These are phyloP conservation scores for Trichoderma cornu-damae DNA, from an alignment of 2,329 filamentous ascomycete species.

Conservation along the genomic window DNA sequence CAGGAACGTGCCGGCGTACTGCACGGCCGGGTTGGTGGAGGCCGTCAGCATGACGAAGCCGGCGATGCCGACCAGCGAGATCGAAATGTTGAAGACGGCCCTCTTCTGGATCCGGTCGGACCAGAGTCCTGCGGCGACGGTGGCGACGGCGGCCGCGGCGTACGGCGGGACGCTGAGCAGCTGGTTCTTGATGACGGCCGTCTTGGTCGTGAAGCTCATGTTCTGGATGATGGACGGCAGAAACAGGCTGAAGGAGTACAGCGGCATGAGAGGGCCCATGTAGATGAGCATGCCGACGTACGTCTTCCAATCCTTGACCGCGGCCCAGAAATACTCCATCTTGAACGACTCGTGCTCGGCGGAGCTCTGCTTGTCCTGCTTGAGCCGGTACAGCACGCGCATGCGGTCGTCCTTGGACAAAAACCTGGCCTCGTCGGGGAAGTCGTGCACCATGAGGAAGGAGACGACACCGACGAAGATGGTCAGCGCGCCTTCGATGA, in stretches of 20 bases:
- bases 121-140: constrained; percentile 51
- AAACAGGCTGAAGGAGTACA: constrained; percentile 75
- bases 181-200: constrained; percentile 35
- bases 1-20: constrained; percentile 80
- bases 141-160: constrained; percentile 35
- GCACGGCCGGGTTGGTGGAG: constrained; percentile 56
- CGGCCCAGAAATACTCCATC: constrained; percentile 65
- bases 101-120: constrained; percentile 70
- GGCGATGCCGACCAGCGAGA: constrained; percentile 63
- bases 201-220: constrained; percentile 38
- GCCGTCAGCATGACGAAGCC: constrained; percentile 79
- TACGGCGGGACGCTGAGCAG: constrained; percentile 46
- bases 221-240: constrained; percentile 69
- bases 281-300: constrained; percentile 70
- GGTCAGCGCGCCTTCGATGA: constrained; percentile 66
- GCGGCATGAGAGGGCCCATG: constrained; percentile 66
- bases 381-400: constrained; percentile 66
- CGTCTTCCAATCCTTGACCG: constrained; percentile 79
- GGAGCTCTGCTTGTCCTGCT: constrained; percentile 66
- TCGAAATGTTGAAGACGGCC: constrained; percentile 72
- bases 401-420: constrained; percentile 63
- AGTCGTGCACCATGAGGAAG: constrained; percentile 79
- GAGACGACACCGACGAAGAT: constrained; percentile 61
- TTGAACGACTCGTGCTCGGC: constrained; percentile 71
- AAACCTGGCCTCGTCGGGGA: constrained; percentile 71